phyloP scores from a whole-genome alignment of 352 stramenopile genomes.

The Phytophthora sansomeana region DNA sequence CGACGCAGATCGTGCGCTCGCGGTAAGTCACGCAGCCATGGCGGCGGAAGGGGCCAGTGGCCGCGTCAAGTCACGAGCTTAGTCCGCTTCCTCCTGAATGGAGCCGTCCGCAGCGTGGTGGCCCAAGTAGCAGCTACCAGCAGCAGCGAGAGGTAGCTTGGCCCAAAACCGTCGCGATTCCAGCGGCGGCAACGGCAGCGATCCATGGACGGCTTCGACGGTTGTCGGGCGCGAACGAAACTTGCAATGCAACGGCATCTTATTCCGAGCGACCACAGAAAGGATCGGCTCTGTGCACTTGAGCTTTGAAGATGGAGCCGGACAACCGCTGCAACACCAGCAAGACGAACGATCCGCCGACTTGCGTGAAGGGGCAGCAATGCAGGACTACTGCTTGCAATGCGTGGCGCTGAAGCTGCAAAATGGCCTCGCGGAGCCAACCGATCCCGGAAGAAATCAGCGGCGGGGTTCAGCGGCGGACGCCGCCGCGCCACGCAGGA shows the following conservation, averaged over 20 bases:
- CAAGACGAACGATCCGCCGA: conserved; percentile 18
- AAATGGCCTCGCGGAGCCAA: conserved; percentile 15
- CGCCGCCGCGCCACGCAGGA: conserved; percentile 1
- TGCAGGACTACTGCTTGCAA: background rate
- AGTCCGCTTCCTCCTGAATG: conserved; percentile 4
- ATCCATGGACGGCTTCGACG: conserved; percentile 19
- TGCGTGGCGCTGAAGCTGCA: background rate
- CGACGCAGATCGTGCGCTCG: background rate
- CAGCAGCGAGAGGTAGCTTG: background rate
- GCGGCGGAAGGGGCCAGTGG: conserved; percentile 33
- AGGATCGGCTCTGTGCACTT: conserved; percentile 35
- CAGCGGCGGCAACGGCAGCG: conserved; percentile 2
- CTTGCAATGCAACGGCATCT: conserved; percentile 15
- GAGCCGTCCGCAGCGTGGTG: background rate
- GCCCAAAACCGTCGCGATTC: conserved; percentile 24
- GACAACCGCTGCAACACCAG: conserved; percentile 18
- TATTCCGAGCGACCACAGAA: conserved; percentile 31
- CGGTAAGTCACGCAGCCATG: conserved; percentile 14
- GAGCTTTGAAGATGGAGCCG: conserved; percentile 39
- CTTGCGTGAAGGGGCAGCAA: conserved; percentile 8
- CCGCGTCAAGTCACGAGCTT: conserved; percentile 33
- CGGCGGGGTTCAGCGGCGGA: conserved; percentile 14
- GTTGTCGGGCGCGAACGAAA: conserved; percentile 45
- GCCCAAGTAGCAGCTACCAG: background rate
- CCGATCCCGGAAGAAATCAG: conserved; percentile 38